A percentile compares a stretch with the other conserved stretches of the same genome.
These are phyloP conservation scores for Metschnikowia cerradonensis DNA, from an alignment of 805 yeast species.

Conservation along the genomic window DNA sequence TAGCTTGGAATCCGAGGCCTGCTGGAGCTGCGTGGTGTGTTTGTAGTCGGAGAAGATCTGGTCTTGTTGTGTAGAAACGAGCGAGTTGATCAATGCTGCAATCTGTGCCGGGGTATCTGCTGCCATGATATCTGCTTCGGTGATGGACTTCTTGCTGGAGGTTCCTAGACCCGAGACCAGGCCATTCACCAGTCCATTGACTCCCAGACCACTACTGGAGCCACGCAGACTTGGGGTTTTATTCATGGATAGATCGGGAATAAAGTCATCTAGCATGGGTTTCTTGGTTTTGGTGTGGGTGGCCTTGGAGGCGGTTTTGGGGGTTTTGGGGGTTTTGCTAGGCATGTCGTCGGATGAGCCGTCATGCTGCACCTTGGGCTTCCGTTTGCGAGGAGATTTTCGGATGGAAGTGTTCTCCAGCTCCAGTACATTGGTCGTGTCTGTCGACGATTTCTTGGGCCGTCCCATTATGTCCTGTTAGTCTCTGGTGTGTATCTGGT, in stretches of 20 bases:
- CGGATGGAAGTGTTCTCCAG: background rate
- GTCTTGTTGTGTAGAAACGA: conserved; percentile 32
- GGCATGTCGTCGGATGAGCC: background rate
- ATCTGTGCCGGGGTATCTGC: conserved; percentile 25
- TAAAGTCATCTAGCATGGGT: background rate
- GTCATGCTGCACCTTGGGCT: background rate
- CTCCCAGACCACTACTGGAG: background rate
- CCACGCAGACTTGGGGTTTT: background rate
- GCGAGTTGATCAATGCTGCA: conserved; percentile 26
- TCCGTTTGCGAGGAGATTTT: conserved; percentile 3
- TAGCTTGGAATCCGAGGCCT: conserved; percentile 16
- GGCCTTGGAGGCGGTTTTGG: background rate
- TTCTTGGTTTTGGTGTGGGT: background rate
- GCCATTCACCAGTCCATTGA: background rate
- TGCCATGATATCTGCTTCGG: conserved; percentile 30
- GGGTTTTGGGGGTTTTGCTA: background rate
- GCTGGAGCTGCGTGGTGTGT: conserved; percentile 16
- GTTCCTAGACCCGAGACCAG: too few species aligned
- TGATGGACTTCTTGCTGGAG: conserved; percentile 2
- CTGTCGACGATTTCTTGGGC: background rate
- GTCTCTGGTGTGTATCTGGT: background rate
- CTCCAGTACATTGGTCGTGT: background rate
- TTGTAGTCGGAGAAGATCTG: conserved; percentile 27
- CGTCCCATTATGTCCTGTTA: background rate
- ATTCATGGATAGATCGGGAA: conserved; percentile 1